Conservation (phyloP, 257 asterid species). For the Capsicum baccatum region DNA sequence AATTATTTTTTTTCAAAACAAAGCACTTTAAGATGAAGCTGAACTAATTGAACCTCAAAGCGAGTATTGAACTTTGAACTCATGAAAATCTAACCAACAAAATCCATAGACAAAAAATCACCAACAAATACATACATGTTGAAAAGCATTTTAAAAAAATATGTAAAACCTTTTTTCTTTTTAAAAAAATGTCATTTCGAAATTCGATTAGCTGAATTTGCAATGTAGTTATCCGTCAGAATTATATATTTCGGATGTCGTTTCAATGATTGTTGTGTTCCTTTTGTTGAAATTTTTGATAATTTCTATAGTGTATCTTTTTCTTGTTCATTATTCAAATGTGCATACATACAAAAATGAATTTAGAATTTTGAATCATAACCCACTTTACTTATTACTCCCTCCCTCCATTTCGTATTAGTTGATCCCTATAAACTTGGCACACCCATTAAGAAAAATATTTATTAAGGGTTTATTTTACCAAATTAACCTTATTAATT, state of each 20-base stretch:
- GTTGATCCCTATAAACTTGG: no score
- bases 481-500: no score
- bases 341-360: not conserved
- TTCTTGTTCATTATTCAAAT: not conserved
- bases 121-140: not conserved
- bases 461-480: no score
- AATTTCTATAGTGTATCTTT: not conserved
- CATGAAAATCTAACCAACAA: not conserved
- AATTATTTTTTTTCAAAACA: accelerated
- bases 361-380: not conserved
- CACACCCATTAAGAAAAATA: no score
- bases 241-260: no score
- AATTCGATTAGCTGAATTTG: not conserved
- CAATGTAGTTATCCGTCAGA: no score
- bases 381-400: not conserved
- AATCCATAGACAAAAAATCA: not conserved
- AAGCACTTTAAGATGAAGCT: accelerated
- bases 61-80: not conserved
- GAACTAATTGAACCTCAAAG: not conserved
- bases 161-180: not conserved
- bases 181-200: not conserved
- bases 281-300: not conserved
- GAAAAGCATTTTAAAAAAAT: no score
- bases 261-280: not conserved
- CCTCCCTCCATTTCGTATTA: no score